Conservation (phyloP, 352 stramenopile genomes). For the Globisporangium viniferum region DNA sequence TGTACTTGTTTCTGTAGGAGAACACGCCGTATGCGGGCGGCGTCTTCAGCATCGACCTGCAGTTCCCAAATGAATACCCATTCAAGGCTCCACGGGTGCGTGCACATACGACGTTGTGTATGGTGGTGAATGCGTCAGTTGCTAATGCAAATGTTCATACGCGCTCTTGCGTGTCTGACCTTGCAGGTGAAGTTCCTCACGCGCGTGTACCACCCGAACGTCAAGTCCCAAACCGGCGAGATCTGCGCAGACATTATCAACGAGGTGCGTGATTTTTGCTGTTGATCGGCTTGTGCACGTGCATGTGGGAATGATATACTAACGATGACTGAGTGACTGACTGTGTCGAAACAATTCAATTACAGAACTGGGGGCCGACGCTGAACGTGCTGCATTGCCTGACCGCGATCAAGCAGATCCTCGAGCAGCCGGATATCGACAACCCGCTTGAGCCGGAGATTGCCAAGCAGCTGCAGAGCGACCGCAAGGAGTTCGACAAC, state of each 20-base stretch:
- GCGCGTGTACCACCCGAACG: slow-evolving; percentile 96
- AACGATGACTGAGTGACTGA: too few relatives aligned
- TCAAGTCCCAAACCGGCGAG: slow-evolving; percentile 95
- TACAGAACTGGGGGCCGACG: slow-evolving; percentile 94
- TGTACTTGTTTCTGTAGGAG: slow-evolving; percentile 38
- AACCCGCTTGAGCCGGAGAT: slow-evolving; percentile 96
- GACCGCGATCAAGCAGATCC: slow-evolving; percentile 92
- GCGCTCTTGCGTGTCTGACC: background rate
- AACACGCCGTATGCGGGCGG: slow-evolving; percentile 84
- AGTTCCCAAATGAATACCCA: slow-evolving; percentile 96
- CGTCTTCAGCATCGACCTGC: slow-evolving; percentile 94
- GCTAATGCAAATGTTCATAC: background rate
- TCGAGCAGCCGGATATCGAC: slow-evolving; percentile 93
- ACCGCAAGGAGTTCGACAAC: slow-evolving; percentile 92
- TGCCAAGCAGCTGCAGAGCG: slow-evolving; percentile 91
- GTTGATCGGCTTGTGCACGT: too few relatives aligned
- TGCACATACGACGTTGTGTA: background rate
- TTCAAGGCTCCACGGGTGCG: slow-evolving; percentile 90
- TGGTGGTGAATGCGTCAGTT: background rate
- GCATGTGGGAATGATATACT: too few relatives aligned
- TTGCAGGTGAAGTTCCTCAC: slow-evolving; percentile 90
- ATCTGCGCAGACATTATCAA: slow-evolving; percentile 96
- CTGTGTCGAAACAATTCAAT: too few relatives aligned
- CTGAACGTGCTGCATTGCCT: slow-evolving; percentile 93
- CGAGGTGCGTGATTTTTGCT: slow-evolving; percentile 34